Percentiles rank a stretch among this genome's conserved stretches.
These are phyloP conservation scores for Apiospora kogelbergensis DNA, from an alignment of 2,329 filamentous ascomycete genomes.

Conservation along the genomic window DNA sequence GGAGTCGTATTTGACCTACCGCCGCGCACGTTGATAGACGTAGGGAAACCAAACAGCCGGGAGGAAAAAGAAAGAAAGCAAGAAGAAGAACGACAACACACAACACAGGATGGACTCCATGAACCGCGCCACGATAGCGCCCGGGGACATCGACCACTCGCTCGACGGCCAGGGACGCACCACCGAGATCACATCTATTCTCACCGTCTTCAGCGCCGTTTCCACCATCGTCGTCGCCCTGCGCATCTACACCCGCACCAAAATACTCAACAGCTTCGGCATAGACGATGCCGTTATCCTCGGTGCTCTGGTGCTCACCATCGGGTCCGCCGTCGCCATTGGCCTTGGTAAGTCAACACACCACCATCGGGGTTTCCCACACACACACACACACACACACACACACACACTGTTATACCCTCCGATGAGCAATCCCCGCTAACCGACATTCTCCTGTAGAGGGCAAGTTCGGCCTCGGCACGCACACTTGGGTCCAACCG, in stretches of 20 bases:
- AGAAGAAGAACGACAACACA: too few species aligned
- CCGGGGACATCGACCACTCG: constrained; percentile 15
- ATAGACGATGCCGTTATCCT: constrained; percentile 25
- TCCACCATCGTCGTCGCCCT: constrained; percentile 22
- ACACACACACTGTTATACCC: neutral
- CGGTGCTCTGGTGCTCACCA: constrained; percentile 19
- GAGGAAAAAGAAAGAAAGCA: neutral
- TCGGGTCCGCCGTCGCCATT: constrained; percentile 23
- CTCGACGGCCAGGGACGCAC: constrained; percentile 22
- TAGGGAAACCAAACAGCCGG: neutral
- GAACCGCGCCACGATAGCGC: neutral
- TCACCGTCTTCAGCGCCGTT: constrained; percentile 22
- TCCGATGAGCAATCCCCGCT: neutral
- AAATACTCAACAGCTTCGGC: constrained; percentile 24
- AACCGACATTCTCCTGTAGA: constrained; percentile 17
- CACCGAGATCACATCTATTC: constrained; percentile 21
- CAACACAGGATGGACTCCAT: neutral
- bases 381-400: too few species aligned
- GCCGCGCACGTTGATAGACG: neutral
- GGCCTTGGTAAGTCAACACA: constrained; percentile 21
- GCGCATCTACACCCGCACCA: constrained; percentile 22
- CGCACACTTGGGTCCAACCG: constrained; percentile 20
- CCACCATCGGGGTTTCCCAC: too few species aligned
- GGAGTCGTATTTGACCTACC: neutral
- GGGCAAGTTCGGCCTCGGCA: constrained; percentile 24